Evolutionary conservation across 345 rosid species (phyloP), one percentile per base, ranked within the genome.

Genomic region (Geranium brycei): DNA sequence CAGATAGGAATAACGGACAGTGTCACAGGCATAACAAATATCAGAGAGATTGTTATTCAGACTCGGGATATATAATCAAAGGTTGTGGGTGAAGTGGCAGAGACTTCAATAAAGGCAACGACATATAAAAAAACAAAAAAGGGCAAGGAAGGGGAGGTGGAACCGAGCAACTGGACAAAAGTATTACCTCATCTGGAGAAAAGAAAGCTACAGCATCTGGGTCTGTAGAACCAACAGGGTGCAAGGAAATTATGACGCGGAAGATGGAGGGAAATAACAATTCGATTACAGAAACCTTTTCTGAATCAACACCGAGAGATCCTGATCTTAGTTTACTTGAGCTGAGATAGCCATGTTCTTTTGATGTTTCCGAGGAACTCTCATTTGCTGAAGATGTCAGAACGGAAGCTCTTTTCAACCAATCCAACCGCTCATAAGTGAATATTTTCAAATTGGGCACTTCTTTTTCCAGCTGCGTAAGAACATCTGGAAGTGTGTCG

Each of bases 201-300:
- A 89, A 93, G 86, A 93, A 90, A 6, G 96, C 95, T 62, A 86
- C 90, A 7, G 97, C 87, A 85, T 90, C 96, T 10, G 97, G 96
- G 61, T 90, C 87, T 51, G 76, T 70, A 53, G 95, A 86, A 81
- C 96, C 97, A 60, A 89, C 96, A 23, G 99, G 99, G 81, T 88
- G 91, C 77, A 93, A 73, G 2, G 96, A 90, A 51, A 90, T 80
- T 56, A 86, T 28, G 64, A 88, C 96, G 81, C 97, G 83, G 80
- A 93, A 87, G 53, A 85, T 77, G 12, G 85, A 82, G 15, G 99
- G 91, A 74, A 79, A 75, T 19, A 78, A 69, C 75, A 92, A 66
- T 66, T 92, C 99, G 28, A 93, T 76, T 11, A 93, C 83, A 14
- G 91, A 84, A 74, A 78, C 76, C 77, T 81, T 88, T 65, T 85